Conservation (phyloP, 768 basidiomycete species). For the Russula brevipes region DNA sequence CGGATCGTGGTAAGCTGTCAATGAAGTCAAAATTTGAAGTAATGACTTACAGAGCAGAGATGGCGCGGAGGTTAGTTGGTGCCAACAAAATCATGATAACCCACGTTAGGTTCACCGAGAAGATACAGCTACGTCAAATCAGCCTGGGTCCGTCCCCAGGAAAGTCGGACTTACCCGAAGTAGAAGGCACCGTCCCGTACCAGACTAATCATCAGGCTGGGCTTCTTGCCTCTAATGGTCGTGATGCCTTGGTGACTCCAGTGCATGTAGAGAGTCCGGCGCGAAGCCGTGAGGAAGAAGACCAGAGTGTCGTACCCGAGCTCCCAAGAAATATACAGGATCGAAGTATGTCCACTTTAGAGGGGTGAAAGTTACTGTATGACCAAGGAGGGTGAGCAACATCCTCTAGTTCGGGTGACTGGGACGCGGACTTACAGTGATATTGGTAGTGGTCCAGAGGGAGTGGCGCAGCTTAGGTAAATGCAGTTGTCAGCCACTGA, state of each 20-base stretch:
- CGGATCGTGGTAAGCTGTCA: neutral
- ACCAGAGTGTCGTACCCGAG: conserved; percentile 23
- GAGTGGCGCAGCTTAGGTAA: conserved; percentile 15
- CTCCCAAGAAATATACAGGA: conserved; percentile 24
- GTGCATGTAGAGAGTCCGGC: conserved; percentile 24
- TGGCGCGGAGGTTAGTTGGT: conserved; percentile 24
- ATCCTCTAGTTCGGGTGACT: neutral
- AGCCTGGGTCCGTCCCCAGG: neutral
- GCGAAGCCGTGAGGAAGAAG: conserved; percentile 22
- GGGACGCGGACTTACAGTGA: conserved; percentile 16
- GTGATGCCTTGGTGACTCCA: conserved; percentile 10
- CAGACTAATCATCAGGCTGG: conserved; percentile 7
- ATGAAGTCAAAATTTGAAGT: neutral
- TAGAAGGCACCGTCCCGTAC: conserved; percentile 23
- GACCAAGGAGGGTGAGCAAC: neutral
- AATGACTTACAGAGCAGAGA: conserved; percentile 20
- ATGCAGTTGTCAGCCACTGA: neutral
- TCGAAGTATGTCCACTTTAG: conserved; percentile 16
- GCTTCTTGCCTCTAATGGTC: neutral
- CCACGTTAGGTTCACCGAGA: conserved; percentile 24
- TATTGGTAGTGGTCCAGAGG: conserved; percentile 24
- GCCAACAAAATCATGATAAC: conserved; percentile 25
- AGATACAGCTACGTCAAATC: conserved; percentile 16
- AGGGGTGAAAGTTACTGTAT: neutral
- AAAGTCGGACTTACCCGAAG: conserved; percentile 19